These are phyloP conservation scores for Trichoderma sp. DNA, from an alignment of 2,329 filamentous ascomycete genomes.

Conservation along the genomic window DNA sequence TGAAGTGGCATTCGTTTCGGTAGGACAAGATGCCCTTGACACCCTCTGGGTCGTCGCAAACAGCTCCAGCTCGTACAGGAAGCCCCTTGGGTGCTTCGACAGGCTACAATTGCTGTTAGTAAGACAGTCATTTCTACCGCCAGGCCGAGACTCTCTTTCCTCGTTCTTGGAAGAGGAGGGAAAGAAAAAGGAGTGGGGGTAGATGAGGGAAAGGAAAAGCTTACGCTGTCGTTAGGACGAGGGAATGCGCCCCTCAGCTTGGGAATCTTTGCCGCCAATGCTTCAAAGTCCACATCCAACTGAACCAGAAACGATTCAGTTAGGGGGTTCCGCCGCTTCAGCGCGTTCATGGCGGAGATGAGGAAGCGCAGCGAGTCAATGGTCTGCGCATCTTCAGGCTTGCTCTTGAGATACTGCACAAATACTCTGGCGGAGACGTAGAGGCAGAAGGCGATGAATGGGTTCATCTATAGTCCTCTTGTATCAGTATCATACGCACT, in stretches of 20 bases:
- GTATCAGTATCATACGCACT: not conserved
- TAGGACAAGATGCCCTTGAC: constrained; percentile 51
- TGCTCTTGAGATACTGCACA: constrained; percentile 92
- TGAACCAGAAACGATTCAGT: constrained; percentile 95
- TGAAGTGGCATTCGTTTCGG: constrained; percentile 50
- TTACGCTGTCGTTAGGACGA: constrained; percentile 56
- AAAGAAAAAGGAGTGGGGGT: not conserved
- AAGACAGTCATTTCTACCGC: not conserved
- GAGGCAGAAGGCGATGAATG: constrained; percentile 92
- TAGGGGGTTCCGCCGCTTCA: constrained; percentile 85
- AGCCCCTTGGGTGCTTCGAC: constrained; percentile 30
- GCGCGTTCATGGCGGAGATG: constrained; percentile 83
- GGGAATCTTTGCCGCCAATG: constrained; percentile 64
- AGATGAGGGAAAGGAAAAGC: not conserved
- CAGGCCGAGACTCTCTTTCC: not conserved
- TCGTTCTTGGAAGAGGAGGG: not conserved
- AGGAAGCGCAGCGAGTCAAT: constrained; percentile 87
- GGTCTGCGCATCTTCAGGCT: constrained; percentile 80
- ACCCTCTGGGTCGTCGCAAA: constrained; percentile 44
- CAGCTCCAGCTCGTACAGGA: constrained; percentile 30
- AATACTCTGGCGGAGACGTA: constrained; percentile 97
- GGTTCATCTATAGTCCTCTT: constrained; percentile 71
- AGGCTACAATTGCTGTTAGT: constrained; percentile 33
- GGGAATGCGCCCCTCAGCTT: constrained; percentile 60
- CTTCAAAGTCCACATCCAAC: constrained; percentile 87